Percentiles rank a stretch among this genome's conserved stretches.
These are phyloP conservation scores for Synchytrium microbalum DNA, from an alignment of 371 early-diverging fungal species.

Conservation along the genomic window DNA sequence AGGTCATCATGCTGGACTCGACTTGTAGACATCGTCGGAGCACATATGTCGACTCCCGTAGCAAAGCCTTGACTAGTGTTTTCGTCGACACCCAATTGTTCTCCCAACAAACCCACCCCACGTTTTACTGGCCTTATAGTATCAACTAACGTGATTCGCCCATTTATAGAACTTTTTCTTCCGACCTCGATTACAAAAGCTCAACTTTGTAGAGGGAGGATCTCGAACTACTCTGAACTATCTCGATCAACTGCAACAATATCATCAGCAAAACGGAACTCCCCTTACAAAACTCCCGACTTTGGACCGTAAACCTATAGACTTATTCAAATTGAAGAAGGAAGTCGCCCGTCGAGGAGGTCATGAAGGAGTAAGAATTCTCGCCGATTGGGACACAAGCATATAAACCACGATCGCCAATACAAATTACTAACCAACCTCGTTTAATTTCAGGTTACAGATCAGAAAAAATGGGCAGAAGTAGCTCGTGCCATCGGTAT, in stretches of 20 bases:
- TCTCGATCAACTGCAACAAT: constrained; percentile 80
- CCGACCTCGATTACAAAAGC: constrained; percentile 76
- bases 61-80: no score
- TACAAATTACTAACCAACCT: background rate
- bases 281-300: constrained; percentile 69
- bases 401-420: constrained; percentile 3
- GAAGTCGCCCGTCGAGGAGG: constrained; percentile 79
- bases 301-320: constrained; percentile 75
- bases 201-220: constrained; percentile 86
- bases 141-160: constrained; percentile 1
- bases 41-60: no score
- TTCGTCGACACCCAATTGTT: background rate
- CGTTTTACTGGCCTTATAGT: constrained; percentile 6
- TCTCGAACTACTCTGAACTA: constrained; percentile 82
- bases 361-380: constrained; percentile 49
- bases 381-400: constrained; percentile 1
- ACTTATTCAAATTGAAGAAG: constrained; percentile 72
- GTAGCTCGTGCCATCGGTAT: constrained; percentile 73
- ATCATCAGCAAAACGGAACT: constrained; percentile 63
- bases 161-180: constrained; percentile 72
- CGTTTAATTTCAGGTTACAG: constrained; percentile 50
- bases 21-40: no score
- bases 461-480: constrained; percentile 82
- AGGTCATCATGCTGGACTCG: no score
- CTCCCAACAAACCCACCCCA: constrained; percentile 9